These are phyloP conservation scores for Penicillium sumatraense DNA, from an alignment of 2,329 filamentous ascomycete genomes.

Conservation along the genomic window DNA sequence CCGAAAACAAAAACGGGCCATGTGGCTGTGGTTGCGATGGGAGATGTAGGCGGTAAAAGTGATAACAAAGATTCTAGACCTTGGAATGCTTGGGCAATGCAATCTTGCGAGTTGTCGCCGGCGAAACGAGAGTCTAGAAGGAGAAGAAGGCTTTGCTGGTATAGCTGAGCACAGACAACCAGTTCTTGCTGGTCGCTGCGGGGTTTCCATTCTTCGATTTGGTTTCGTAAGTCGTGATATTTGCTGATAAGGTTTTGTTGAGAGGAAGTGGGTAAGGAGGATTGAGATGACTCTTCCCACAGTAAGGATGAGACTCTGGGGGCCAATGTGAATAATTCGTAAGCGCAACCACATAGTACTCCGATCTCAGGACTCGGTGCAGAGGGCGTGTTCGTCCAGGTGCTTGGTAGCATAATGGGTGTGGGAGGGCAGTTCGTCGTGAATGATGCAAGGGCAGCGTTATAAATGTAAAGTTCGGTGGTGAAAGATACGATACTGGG, in stretches of 20 bases:
- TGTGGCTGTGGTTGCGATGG: conserved; percentile 17
- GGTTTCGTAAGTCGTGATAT: conserved; percentile 7
- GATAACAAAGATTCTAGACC: conserved; percentile 9
- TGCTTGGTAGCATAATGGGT: background rate
- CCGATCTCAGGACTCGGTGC: conserved; percentile 2
- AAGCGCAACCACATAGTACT: conserved; percentile 19
- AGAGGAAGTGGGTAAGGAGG: background rate
- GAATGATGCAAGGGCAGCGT: conserved; percentile 20
- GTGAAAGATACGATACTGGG: conserved; percentile 14
- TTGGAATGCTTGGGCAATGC: conserved; percentile 10
- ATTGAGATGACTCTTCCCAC: conserved; percentile 1
- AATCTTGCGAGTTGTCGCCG: background rate
- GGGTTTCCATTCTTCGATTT: conserved; percentile 11
- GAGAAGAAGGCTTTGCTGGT: conserved; percentile 16
- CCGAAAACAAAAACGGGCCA: conserved; percentile 22
- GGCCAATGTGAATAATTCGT: conserved; percentile 14
- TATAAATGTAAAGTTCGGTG: conserved; percentile 19
- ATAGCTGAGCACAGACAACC: conserved; percentile 17
- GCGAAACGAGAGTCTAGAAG: conserved; percentile 14
- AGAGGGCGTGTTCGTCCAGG: background rate
- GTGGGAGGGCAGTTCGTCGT: conserved; percentile 6
- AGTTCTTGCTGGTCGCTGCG: conserved; percentile 10
- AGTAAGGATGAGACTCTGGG: conserved; percentile 13
- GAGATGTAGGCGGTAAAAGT: conserved; percentile 13
- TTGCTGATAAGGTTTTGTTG: background rate